Base-by-base conservation (phyloP, 2,329 filamentous ascomycete genomes). In the Ilyonectria robusta region DNA sequence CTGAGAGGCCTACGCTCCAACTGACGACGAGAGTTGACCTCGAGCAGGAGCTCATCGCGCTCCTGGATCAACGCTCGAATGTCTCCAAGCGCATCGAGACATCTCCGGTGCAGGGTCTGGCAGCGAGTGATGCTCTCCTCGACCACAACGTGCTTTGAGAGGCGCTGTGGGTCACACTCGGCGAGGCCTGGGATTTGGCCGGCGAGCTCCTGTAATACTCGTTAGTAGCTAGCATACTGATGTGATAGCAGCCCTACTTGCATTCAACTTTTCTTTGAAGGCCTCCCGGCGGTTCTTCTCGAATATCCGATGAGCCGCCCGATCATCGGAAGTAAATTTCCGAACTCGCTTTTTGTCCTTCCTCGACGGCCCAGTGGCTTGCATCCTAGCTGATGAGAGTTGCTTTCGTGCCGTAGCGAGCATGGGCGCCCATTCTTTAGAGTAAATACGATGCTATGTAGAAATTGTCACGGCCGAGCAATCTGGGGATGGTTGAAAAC, bases 221-320 rank as follows among this genome's bases (percentile, higher is more conserved):
- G 42, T 67, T 17, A 67, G 51, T 26, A 19, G 5, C 9, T 5
- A 13, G 1, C 13, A 3, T 33, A 19, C 3, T 19, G 2, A 31
- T 29, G n/a, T 8, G 6, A 17, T n/a, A 6, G 0, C 2, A 7
- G 4, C 3, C 19, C 35, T 19, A 75, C 78, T 67, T 33, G 81
- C 82, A 47, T 73, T 78, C 19, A 84, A 63, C 2, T 78, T 74
- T 47, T 81, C 78, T 57, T 81, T 81, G 71, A 83, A 84, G 1
- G 81, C 78, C 66, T 83, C 81, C n/a, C 81, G 77, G 15, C 82
- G 79, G 3, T 77, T 79, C 68, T 79, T 79, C 59, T 83, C 81
- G 67, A 83, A 83, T 7, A 80, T 75, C 1, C 81, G 77, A 66
- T 83, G 82, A 6, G 78, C 78, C 4, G 81, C 81, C 10, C 81